A percentile compares a stretch with the other conserved stretches of the same genome.
Conservation (phyloP, 306 rosid genomes). For the Urtica urens region DNA sequence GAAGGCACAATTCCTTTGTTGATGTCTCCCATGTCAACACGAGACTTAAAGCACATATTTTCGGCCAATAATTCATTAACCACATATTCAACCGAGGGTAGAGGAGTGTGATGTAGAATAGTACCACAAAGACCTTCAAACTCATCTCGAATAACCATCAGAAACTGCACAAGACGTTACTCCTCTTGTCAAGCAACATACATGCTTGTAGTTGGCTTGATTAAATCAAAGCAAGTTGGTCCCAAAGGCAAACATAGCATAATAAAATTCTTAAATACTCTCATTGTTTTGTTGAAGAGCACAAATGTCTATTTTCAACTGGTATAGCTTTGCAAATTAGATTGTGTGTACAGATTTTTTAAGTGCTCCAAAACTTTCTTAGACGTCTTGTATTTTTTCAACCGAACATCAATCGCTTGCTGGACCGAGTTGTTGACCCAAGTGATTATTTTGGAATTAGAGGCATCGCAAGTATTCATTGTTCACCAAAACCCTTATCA, state of each 20-base stretch:
- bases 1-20: not conserved
- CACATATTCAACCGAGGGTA: not conserved
- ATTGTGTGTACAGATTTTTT: not conserved
- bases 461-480: not conserved
- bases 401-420: not conserved
- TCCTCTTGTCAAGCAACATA: constrained; percentile 1
- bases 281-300: not conserved
- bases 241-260: too few relatives aligned
- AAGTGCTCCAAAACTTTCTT: not conserved
- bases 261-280: not conserved
- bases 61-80: constrained; percentile 10
- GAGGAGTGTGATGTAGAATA: not conserved
- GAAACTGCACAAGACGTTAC: constrained; percentile 4
- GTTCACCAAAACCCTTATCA: not conserved
- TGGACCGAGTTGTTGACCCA: not conserved
- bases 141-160: not conserved
- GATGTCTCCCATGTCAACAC: not conserved
- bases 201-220: too few relatives aligned
- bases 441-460: not conserved
- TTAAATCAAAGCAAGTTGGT: too few relatives aligned
- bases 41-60: constrained; percentile 3
- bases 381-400: not conserved
- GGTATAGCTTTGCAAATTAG: not conserved
- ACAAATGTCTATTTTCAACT: not conserved
- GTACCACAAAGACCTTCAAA: constrained; percentile 5